phyloP scores from a whole-genome alignment of 768 basidiomycete species.

The Agaricus sinodeliciosus region DNA sequence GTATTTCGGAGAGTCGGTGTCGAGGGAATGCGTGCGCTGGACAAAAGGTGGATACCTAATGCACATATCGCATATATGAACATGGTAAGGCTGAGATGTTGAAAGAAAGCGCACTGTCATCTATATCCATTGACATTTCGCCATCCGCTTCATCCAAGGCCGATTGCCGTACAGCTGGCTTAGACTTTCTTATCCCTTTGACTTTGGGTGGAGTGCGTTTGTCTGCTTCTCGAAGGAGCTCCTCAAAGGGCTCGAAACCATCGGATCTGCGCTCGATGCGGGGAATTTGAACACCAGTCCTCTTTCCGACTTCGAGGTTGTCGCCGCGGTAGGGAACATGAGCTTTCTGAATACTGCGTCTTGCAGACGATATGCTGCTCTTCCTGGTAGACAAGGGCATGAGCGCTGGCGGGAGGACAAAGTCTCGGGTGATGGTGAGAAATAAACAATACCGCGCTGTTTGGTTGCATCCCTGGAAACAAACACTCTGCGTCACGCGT shows the following conservation, averaged over 20 bases:
- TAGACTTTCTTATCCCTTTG: slow-evolving; percentile 44
- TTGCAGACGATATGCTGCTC: slow-evolving; percentile 36
- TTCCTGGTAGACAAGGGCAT: slow-evolving; percentile 42
- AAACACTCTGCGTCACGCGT: slow-evolving; percentile 11
- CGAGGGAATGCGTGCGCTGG: slow-evolving; percentile 32
- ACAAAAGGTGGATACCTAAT: slow-evolving; percentile 34
- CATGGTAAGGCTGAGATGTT: not conserved
- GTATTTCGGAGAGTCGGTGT: slow-evolving; percentile 35
- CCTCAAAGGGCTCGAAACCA: slow-evolving; percentile 78
- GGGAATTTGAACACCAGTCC: slow-evolving; percentile 65
- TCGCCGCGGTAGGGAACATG: slow-evolving; percentile 78
- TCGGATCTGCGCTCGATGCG: slow-evolving; percentile 70
- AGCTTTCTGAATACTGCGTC: slow-evolving; percentile 55
- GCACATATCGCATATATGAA: not conserved
- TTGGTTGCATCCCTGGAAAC: not conserved
- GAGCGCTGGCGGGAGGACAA: slow-evolving; percentile 2
- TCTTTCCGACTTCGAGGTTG: slow-evolving; percentile 72
- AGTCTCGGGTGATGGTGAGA: slow-evolving; percentile 4
- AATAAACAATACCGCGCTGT: slow-evolving; percentile 11
- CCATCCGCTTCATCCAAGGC: slow-evolving; percentile 51
- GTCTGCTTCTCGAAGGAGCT: slow-evolving; percentile 65
- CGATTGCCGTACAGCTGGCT: not conserved
- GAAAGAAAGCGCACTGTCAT: slow-evolving; percentile 45
- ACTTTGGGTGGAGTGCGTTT: slow-evolving; percentile 54
- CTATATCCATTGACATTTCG: slow-evolving; percentile 72